Evolutionary conservation across 352 stramenopile genomes (phyloP).

Genomic region (Thraustochytrium striatum): DNA sequence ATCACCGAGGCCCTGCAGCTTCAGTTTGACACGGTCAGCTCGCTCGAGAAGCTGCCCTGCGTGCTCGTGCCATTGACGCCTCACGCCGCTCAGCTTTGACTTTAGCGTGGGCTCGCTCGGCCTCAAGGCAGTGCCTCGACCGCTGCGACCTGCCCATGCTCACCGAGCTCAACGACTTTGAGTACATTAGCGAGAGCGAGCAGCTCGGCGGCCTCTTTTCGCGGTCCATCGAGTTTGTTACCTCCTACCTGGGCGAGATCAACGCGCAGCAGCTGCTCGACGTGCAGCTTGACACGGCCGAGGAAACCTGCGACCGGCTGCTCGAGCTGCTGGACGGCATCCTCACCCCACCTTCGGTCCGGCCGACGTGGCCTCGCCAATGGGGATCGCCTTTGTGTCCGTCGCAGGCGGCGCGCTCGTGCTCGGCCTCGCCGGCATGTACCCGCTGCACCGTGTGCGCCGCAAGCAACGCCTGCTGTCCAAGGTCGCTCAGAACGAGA

Average conservation of each 20-base stretch:
- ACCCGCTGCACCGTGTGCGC: not conserved
- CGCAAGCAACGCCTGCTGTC: not conserved
- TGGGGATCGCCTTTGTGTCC: not conserved
- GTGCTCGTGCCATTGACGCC: not conserved
- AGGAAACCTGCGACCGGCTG: not conserved
- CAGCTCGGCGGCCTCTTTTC: not conserved
- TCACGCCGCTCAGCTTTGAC: not conserved
- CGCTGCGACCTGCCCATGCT: not conserved
- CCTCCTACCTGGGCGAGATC: not conserved
- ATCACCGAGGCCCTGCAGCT: not conserved
- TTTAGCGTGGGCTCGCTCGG: not conserved
- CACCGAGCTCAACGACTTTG: not conserved
- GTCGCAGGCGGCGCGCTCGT: not conserved
- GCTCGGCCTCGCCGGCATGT: not conserved
- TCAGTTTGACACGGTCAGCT: not conserved
- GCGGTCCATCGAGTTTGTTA: not conserved
- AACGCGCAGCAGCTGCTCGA: conserved; percentile 7
- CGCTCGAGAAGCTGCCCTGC: not conserved
- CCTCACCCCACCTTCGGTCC: not conserved
- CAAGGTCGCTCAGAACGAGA: not conserved
- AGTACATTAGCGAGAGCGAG: not conserved
- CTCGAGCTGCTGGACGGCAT: not conserved
- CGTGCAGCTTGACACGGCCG: not conserved
- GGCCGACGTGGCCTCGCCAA: not conserved
- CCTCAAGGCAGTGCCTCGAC: not conserved